A percentile compares a stretch with the other conserved stretches of the same genome.
Conservation (phyloP, 1,284 basidiomycete genomes). For the Microstroma glucosiphilum region DNA sequence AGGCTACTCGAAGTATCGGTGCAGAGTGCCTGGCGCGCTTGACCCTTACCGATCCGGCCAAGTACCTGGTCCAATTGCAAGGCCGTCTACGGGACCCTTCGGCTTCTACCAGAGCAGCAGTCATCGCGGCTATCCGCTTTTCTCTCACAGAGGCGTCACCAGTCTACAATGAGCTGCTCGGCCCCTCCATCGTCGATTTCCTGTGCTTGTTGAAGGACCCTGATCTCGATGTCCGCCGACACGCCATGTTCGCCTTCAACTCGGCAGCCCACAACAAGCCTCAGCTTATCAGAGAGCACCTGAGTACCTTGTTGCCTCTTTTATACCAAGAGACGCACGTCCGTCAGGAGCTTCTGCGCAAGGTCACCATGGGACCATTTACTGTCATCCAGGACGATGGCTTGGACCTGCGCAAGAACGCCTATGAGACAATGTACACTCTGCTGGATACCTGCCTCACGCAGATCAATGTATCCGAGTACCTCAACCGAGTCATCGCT, state of each 20-base stretch:
- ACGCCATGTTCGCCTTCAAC: constrained; percentile 67
- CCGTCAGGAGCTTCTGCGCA: constrained; percentile 55
- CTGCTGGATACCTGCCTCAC: constrained; percentile 81
- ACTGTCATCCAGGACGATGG: constrained; percentile 90
- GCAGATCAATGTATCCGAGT: constrained; percentile 76
- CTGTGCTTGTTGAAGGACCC: constrained; percentile 75
- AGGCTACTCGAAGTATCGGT: constrained; percentile 85
- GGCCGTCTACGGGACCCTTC: constrained; percentile 60
- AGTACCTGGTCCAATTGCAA: constrained; percentile 65
- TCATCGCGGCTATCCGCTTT: constrained; percentile 87
- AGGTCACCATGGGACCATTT: constrained; percentile 97
- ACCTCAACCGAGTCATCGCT: constrained; percentile 71
- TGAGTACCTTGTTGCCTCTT: constrained; percentile 68
- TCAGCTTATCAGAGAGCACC: constrained; percentile 77
- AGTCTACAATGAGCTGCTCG: constrained; percentile 79
- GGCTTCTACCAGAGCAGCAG: constrained; percentile 64
- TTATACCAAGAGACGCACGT: constrained; percentile 82
- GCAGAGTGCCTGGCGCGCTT: constrained; percentile 94
- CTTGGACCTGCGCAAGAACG: constrained; percentile 76
- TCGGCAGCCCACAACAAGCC: constrained; percentile 91
- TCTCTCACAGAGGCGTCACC: constrained; percentile 82
- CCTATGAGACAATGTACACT: constrained; percentile 95
- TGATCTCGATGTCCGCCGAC: constrained; percentile 55
- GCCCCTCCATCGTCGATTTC: constrained; percentile 80
- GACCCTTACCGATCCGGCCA: constrained; percentile 77